Evolutionary conservation across 805 yeast species (phyloP).

Genomic region (Wickerhamomyces mucosus): DNA sequence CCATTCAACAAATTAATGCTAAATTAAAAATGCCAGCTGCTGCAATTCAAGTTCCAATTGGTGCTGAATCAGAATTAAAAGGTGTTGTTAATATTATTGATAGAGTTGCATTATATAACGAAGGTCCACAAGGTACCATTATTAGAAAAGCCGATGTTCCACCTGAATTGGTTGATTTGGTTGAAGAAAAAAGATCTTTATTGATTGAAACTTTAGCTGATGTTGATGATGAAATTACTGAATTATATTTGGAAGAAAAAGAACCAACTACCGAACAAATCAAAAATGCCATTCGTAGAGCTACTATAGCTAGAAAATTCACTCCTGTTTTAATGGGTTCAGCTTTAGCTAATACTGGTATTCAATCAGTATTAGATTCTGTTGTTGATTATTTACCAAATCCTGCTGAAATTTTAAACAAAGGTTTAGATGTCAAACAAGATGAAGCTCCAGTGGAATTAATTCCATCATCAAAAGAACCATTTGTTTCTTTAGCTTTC

Average conservation of each 20-base stretch:
- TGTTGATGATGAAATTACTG: slow-evolving; percentile 96
- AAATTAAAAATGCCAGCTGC: slow-evolving; percentile 94
- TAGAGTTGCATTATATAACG: slow-evolving; percentile 79
- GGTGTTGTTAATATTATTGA: slow-evolving; percentile 92
- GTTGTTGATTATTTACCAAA: slow-evolving; percentile 93
- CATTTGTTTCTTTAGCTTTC: slow-evolving; percentile 96
- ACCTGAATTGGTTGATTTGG: slow-evolving; percentile 66
- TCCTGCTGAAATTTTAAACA: slow-evolving; percentile 88
- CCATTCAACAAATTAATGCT: slow-evolving; percentile 80
- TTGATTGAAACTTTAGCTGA: slow-evolving; percentile 94
- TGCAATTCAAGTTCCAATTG: slow-evolving; percentile 96
- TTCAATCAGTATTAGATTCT: slow-evolving; percentile 92
- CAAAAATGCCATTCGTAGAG: slow-evolving; percentile 81
- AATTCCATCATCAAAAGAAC: slow-evolving; percentile 61
- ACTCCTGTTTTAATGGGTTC: slow-evolving; percentile 99
- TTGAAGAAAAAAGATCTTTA: slow-evolving; percentile 79
- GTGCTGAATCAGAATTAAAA: slow-evolving; percentile 72
- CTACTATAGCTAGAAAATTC: slow-evolving; percentile 91
- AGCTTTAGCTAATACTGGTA: slow-evolving; percentile 92
- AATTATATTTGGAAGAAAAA: slow-evolving; percentile 79
- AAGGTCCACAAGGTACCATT: slow-evolving; percentile 83
- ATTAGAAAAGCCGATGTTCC: slow-evolving; percentile 66
- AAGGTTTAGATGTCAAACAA: slow-evolving; percentile 68
- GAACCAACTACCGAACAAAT: slow-evolving; percentile 82
- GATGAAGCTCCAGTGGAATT: slow-evolving; percentile 64